These are phyloP conservation scores for Sphaerosporella brunnea DNA, from an alignment of 495 filamentous ascomycete species.

Conservation along the genomic window DNA sequence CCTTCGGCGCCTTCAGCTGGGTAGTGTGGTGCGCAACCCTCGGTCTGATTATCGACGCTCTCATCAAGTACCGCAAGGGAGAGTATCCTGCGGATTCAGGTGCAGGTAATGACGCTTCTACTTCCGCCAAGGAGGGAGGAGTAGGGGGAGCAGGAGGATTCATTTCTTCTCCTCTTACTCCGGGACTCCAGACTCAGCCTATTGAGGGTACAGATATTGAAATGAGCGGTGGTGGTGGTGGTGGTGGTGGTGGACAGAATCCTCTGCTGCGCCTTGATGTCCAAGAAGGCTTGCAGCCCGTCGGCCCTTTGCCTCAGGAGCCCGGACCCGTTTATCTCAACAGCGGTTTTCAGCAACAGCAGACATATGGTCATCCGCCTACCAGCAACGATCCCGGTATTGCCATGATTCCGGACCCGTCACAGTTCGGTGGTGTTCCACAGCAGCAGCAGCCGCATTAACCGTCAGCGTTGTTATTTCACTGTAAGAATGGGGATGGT, in stretches of 20 bases:
- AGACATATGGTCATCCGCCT: neutral
- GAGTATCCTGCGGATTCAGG: slow-evolving; percentile 7
- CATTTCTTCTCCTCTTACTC: no score
- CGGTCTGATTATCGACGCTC: slow-evolving; percentile 20
- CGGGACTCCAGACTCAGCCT: no score
- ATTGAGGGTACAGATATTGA: slow-evolving; percentile 18
- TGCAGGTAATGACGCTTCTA: slow-evolving; percentile 20
- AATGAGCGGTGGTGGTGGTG: no score
- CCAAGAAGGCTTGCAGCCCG: no score
- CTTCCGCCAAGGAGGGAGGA: slow-evolving; percentile 12
- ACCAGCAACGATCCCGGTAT: neutral
- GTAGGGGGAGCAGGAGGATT: no score
- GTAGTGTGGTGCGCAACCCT: slow-evolving; percentile 20
- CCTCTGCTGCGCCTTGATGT: no score
- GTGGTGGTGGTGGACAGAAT: slow-evolving; percentile 12
- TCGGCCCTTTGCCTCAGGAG: neutral
- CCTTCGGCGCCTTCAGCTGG: slow-evolving; percentile 24
- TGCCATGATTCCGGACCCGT: neutral
- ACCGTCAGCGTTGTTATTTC: neutral
- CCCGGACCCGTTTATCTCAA: neutral
- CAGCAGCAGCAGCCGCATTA: no score
- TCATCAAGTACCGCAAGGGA: slow-evolving; percentile 21
- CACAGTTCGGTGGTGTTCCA: neutral
- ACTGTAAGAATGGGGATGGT: no score
- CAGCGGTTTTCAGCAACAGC: neutral